Conservation (phyloP, 495 filamentous ascomycete genomes). For the Neurospora sublineolata region DNA sequence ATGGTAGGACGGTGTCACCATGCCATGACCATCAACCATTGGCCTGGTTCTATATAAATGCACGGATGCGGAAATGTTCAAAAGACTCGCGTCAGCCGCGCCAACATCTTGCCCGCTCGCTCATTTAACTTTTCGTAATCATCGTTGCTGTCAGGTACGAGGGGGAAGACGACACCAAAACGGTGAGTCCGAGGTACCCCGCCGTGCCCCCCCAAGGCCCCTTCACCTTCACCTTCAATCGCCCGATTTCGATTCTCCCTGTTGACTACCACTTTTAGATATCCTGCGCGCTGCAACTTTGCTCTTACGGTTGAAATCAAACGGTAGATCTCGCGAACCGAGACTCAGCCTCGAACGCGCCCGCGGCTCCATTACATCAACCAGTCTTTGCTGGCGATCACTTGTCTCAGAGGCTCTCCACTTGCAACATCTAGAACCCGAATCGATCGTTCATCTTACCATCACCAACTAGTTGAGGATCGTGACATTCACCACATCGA, state of each 20-base stretch:
- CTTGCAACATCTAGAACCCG: not conserved
- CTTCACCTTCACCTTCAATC: too few relatives aligned
- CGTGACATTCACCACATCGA: not conserved
- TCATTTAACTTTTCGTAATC: not conserved
- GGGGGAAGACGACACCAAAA: not conserved
- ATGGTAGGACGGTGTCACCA: not conserved
- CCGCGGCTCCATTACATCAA: not conserved
- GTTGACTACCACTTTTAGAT: not conserved
- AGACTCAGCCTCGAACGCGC: not conserved
- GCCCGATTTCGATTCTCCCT: not conserved
- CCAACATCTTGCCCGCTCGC: not conserved
- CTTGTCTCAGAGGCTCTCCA: slow-evolving; percentile 10
- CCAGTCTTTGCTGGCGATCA: slow-evolving; percentile 7
- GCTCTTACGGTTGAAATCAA: not conserved
- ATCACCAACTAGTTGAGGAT: not conserved
- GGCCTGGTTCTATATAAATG: not conserved
- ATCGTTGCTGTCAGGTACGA: not conserved
- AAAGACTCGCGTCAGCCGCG: not conserved
- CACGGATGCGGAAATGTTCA: not conserved
- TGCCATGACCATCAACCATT: not conserved
- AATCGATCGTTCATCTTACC: not conserved
- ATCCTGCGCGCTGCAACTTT: not conserved
- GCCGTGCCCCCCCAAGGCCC: too few relatives aligned
- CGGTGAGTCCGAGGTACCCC: not conserved
- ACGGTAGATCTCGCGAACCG: not conserved